These are phyloP conservation scores for Suillus weaverae DNA, from an alignment of 768 basidiomycete species.

Conservation along the genomic window DNA sequence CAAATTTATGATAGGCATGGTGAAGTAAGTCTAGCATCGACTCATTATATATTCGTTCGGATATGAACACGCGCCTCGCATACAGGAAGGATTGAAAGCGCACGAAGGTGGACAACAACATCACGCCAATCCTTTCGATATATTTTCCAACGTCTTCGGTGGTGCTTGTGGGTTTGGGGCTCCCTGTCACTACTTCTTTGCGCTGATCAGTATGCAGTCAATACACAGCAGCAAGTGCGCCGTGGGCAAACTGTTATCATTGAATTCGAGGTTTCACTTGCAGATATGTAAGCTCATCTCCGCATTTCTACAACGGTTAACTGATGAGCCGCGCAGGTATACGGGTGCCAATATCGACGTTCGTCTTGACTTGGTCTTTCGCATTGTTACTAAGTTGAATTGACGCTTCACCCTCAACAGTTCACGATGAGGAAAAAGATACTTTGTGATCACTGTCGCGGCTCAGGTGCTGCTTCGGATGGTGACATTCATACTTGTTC, in stretches of 20 bases:
- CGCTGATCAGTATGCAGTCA: conserved; percentile 23
- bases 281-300: conserved; percentile 65
- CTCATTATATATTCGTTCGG: conserved; percentile 11
- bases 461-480: conserved; percentile 90
- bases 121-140: conserved; percentile 87
- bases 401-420: conserved; percentile 41
- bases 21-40: conserved; percentile 49
- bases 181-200: neutral
- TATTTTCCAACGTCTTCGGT: conserved; percentile 93
- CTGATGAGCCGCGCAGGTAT: conserved; percentile 51
- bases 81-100: conserved; percentile 85
- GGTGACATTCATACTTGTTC: conserved; percentile 85
- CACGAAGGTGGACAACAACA: conserved; percentile 82
- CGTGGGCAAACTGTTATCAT: conserved; percentile 74
- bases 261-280: conserved; percentile 83
- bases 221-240: conserved; percentile 61
- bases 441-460: conserved; percentile 96
- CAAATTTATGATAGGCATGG: conserved; percentile 93
- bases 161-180: conserved; percentile 59
- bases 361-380: conserved; percentile 20
- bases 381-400: neutral
- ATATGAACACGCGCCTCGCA: conserved; percentile 9
- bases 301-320: conserved; percentile 4
- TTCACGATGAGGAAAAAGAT: conserved; percentile 91
- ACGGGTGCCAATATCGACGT: conserved; percentile 85